Conservation (phyloP, 176 grass and related monocot species). For the Zizania latifolia region DNA sequence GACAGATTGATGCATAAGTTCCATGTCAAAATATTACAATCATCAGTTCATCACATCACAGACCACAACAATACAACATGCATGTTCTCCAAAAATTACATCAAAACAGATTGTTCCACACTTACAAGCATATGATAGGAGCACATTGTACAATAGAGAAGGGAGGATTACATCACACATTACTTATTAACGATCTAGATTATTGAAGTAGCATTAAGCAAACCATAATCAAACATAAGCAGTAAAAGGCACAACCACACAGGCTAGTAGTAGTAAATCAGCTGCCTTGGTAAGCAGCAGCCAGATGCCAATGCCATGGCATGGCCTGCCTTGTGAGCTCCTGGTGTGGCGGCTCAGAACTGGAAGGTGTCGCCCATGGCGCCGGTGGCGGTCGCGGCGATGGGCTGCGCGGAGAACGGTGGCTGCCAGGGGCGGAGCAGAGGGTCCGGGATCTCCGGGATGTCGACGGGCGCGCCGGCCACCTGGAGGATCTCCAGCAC, state of each 20-base stretch:
- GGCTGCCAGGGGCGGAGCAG: slow-evolving; percentile 65
- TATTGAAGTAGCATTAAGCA: slow-evolving; percentile 12
- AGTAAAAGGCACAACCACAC: background rate
- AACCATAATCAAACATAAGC: slow-evolving; percentile 13
- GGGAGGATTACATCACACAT: background rate
- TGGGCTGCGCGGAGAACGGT: slow-evolving; percentile 36
- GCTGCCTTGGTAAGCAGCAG: background rate
- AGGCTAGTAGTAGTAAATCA: background rate
- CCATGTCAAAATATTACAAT: background rate
- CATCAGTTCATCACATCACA: background rate
- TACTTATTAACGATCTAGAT: background rate
- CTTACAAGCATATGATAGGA: background rate
- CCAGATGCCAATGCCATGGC: background rate
- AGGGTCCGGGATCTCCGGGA: slow-evolving; percentile 59
- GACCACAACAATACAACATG: background rate
- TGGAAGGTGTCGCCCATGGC: slow-evolving; percentile 21
- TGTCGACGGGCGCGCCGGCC: slow-evolving; percentile 49
- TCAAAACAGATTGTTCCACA: background rate
- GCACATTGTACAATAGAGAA: background rate
- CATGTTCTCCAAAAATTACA: background rate
- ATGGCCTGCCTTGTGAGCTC: background rate
- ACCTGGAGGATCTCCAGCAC: slow-evolving; percentile 58
- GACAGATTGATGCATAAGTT: background rate
- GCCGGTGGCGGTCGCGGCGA: background rate
- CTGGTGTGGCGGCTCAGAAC: slow-evolving; percentile 21